Evolutionary conservation across 2,329 filamentous ascomycete species (phyloP), one percentile per base, ranked within the genome.

Genomic region (Sclerotinia subarctica): DNA sequence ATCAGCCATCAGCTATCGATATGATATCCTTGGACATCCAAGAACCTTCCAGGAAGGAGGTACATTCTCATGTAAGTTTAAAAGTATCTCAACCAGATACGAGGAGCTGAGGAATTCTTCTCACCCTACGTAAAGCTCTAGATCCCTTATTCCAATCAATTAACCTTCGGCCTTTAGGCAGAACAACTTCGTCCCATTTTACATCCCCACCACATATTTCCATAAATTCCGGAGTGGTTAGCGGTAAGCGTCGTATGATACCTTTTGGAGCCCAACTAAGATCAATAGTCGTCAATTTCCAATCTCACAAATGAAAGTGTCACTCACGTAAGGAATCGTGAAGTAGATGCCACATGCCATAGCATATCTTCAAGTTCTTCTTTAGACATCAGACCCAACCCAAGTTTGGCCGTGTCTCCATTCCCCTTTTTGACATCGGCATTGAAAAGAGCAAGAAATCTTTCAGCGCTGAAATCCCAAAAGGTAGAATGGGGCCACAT

Each of bases 211-310:
- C 2, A 4, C n/a, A 4, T 5, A 62, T 2, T 51, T 51, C 58
- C 21, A 35, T n/a, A 2, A 1, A 51, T 62, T 62, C 58, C 8
- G 46, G 21, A 13, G 6, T n/a, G 21, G 44, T 62, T 6, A 62
- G 29, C 24, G 58, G 58, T 38, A 62, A 24, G 21, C 58, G 58
- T 24, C 58, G 26, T 10, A 62, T 49, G 44, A 62, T 62, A 8
- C 44, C 58, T 8, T 24, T 17, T 47, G 58, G 58, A 24, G 26
- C 58, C 58, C 58, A 60, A 49, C 58, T 60, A 24, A 24, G n/a
- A 32, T n/a, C 4, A 35, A 49, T 5, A 35, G 13, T 24, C 7
- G 26, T 49, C 10, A 60, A 35, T 24, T 24, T 24, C 5, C 13
- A 6, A 35, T 49, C 10, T 11, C 26, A 29, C 38, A 46, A 19